A percentile compares a stretch with the other conserved stretches of the same genome.
Evolutionary conservation across 306 rosid genomes (phyloP).

Genomic region (Fragaria iinumae): DNA sequence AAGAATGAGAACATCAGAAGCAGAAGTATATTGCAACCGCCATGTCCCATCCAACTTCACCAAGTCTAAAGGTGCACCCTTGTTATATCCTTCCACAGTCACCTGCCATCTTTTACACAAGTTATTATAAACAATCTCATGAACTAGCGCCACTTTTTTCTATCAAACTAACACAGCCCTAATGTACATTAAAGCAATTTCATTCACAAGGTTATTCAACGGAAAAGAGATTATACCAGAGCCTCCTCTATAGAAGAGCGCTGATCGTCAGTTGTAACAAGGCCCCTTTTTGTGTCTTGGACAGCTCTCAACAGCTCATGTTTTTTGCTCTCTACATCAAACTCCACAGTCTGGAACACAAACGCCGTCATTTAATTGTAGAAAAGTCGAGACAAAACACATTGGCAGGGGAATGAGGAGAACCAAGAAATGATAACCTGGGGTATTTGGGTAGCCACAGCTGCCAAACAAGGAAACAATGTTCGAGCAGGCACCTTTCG

Average conservation of each 20-base stretch:
- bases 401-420: not conserved
- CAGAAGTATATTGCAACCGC: constrained; percentile 91
- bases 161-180: not conserved
- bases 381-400: not conserved
- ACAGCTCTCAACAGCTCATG: constrained; percentile 50
- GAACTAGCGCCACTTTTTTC: not conserved
- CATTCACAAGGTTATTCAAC: not conserved
- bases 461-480: constrained; percentile 26
- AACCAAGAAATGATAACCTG: constrained; percentile 34
- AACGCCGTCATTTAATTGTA: not conserved
- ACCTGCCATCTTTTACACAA: constrained; percentile 47
- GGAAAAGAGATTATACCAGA: constrained; percentile 40
- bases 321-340: constrained; percentile 64
- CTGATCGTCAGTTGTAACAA: constrained; percentile 66
- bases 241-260: constrained; percentile 84
- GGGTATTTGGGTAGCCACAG: constrained; percentile 30
- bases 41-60: constrained; percentile 75
- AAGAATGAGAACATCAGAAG: constrained; percentile 86
- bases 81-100: constrained; percentile 55
- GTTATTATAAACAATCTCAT: constrained; percentile 8
- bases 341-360: constrained; percentile 41
- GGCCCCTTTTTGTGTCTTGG: constrained; percentile 84
- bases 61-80: constrained; percentile 56
- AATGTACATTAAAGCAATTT: not conserved
- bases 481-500: constrained; percentile 25